Evolutionary conservation across 2,329 filamentous ascomycete genomes (phyloP).

Genomic region (Endoconidiophora laricicola): DNA sequence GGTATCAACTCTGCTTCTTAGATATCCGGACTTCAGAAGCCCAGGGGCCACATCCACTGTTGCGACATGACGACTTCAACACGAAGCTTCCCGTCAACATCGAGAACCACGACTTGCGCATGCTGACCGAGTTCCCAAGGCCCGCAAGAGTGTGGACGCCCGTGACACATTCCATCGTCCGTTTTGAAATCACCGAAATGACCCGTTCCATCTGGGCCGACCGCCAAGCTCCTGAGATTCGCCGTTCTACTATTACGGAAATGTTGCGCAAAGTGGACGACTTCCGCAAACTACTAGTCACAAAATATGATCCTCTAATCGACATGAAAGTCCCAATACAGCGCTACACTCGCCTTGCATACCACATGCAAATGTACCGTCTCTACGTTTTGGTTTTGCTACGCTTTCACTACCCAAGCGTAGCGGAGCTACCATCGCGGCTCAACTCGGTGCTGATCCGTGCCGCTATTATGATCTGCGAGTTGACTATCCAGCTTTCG

Average conservation of each 20-base stretch:
- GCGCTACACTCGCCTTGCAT: conserved; percentile 44
- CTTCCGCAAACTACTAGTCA: conserved; percentile 46
- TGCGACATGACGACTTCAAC: conserved; percentile 59
- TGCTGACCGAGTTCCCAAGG: conserved; percentile 22
- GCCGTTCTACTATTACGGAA: conserved; percentile 43
- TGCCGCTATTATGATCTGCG: conserved; percentile 36
- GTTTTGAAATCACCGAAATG: conserved; percentile 60
- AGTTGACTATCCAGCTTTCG: conserved; percentile 31
- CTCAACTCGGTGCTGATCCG: conserved; percentile 47
- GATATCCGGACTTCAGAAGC: conserved; percentile 60
- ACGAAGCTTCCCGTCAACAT: conserved; percentile 56
- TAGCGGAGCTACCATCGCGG: conserved; percentile 38
- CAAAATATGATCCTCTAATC: conserved; percentile 48
- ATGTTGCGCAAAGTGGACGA: conserved; percentile 52
- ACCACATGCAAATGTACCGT: conserved; percentile 45
- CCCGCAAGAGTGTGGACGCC: conserved; percentile 42
- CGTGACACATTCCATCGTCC: conserved; percentile 48
- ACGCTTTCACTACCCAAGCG: conserved; percentile 39
- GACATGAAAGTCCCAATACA: conserved; percentile 44
- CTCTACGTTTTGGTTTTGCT: conserved; percentile 53
- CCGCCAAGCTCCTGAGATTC: conserved; percentile 44
- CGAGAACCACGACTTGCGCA: conserved; percentile 45
- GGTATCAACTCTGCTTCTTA: conserved; percentile 64
- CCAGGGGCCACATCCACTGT: conserved; percentile 53
- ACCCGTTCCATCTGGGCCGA: conserved; percentile 55